Evolutionary conservation across 805 yeast genomes (phyloP).

Genomic region (Saccharomyces jurei): DNA sequence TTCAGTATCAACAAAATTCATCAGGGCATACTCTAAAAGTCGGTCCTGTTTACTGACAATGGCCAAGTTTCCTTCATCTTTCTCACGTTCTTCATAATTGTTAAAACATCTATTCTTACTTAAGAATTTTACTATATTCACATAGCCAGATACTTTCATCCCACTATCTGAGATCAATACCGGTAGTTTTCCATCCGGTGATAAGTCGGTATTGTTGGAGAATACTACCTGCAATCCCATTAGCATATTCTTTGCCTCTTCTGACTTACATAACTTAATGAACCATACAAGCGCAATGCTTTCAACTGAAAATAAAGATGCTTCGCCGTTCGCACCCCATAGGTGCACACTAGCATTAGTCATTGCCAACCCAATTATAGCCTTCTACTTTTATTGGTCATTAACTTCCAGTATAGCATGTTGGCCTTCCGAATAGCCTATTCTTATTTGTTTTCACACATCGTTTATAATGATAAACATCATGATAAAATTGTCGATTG

Average conservation of each 20-base stretch:
- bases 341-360: constrained; percentile 13
- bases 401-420: background rate
- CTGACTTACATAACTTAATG: constrained; percentile 6
- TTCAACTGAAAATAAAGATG: constrained; percentile 23
- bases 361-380: background rate
- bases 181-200: constrained; percentile 46
- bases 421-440: background rate
- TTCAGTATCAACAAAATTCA: constrained; percentile 36
- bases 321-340: constrained; percentile 23
- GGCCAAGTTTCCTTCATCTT: background rate
- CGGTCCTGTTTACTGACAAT: constrained; percentile 17
- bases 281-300: constrained; percentile 27
- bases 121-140: constrained; percentile 33
- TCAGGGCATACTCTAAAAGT: constrained; percentile 39
- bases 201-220: constrained; percentile 50
- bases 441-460: background rate
- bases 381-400: background rate
- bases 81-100: constrained; percentile 5
- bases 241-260: constrained; percentile 5
- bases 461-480: background rate
- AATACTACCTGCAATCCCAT: constrained; percentile 35
- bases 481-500: background rate
- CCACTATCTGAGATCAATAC: constrained; percentile 27
- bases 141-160: constrained; percentile 35
- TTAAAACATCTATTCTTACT: background rate